Conservation (phyloP, 1,139 yeast species). For the Yamadazyma epiphylla region DNA sequence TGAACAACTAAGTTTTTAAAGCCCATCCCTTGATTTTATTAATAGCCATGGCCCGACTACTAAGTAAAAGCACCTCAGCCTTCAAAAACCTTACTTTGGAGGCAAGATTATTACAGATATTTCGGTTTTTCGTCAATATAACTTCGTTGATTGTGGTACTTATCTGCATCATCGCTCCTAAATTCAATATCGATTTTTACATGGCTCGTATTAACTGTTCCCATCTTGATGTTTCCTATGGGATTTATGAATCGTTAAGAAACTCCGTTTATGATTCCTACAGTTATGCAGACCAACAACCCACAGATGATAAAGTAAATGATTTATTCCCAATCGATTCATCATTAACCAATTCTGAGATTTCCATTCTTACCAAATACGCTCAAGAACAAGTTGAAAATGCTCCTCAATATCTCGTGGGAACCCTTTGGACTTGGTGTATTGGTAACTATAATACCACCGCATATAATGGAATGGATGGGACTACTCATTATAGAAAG, state of each 20-base stretch:
- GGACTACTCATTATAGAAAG: constrained; percentile 9
- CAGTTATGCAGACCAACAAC: neutral
- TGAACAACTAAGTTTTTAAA: no score
- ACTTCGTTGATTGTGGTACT: constrained; percentile 20
- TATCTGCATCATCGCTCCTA: constrained; percentile 26
- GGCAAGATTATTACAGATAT: constrained; percentile 27
- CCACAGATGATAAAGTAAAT: constrained; percentile 2
- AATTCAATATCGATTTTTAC: constrained; percentile 21
- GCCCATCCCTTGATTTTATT: neutral
- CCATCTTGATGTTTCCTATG: constrained; percentile 48
- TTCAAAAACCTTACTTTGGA: constrained; percentile 26
- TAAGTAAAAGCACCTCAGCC: constrained; percentile 11
- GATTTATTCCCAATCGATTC: constrained; percentile 28
- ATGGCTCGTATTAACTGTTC: constrained; percentile 44
- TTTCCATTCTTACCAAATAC: constrained; percentile 42
- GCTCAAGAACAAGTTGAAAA: constrained; percentile 43
- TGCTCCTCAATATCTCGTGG: constrained; percentile 48
- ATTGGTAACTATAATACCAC: constrained; percentile 36
- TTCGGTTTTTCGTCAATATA: constrained; percentile 24
- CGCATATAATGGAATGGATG: constrained; percentile 11
- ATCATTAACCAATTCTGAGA: constrained; percentile 49
- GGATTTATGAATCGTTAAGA: constrained; percentile 46
- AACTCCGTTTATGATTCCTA: constrained; percentile 26
- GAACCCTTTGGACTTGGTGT: constrained; percentile 47
- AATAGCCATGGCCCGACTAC: neutral